Percentiles rank a stretch among this genome's conserved stretches.
phyloP scores from a whole-genome alignment of 192 early-diverging fungal genomes.

The Backusella luteola region DNA sequence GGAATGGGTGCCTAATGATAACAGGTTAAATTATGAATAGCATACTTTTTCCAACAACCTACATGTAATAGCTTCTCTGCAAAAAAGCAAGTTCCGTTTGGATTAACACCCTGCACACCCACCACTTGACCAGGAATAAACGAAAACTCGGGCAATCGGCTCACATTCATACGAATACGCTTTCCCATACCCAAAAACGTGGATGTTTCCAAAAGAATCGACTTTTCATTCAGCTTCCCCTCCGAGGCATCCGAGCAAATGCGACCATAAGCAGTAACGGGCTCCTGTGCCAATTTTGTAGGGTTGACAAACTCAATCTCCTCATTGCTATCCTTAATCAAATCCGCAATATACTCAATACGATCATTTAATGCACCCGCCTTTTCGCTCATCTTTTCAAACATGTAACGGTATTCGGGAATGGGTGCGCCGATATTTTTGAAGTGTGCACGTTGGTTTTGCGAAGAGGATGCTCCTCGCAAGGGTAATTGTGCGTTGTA shows the following conservation, averaged over 20 bases:
- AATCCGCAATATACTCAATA: conserved; percentile 55
- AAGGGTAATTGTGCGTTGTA: conserved; percentile 57
- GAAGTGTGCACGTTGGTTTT: not conserved
- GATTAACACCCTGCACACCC: conserved; percentile 15
- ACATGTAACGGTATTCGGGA: conserved; percentile 76
- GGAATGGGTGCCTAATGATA: conserved; percentile 48
- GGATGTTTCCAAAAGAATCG: conserved; percentile 82
- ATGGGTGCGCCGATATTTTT: conserved; percentile 44
- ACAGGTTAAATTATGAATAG: not conserved
- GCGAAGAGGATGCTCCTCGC: not conserved
- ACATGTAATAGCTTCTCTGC: conserved; percentile 34
- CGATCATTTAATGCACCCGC: conserved; percentile 52
- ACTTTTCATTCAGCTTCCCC: conserved; percentile 65
- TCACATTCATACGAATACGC: conserved; percentile 66
- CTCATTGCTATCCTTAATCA: conserved; percentile 35
- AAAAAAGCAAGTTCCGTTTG: conserved; percentile 45
- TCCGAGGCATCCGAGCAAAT: conserved; percentile 62
- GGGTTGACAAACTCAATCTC: conserved; percentile 33
- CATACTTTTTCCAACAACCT: not conserved
- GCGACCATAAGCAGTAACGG: conserved; percentile 49
- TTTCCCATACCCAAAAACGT: conserved; percentile 68
- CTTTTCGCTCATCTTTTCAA: conserved; percentile 67
- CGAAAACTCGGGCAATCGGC: conserved; percentile 53
- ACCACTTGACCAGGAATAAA: conserved; percentile 86
- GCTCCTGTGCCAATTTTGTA: conserved; percentile 22